These are phyloP conservation scores for Marsdenia floribunda DNA, from an alignment of 257 asterid genomes.

Conservation along the genomic window DNA sequence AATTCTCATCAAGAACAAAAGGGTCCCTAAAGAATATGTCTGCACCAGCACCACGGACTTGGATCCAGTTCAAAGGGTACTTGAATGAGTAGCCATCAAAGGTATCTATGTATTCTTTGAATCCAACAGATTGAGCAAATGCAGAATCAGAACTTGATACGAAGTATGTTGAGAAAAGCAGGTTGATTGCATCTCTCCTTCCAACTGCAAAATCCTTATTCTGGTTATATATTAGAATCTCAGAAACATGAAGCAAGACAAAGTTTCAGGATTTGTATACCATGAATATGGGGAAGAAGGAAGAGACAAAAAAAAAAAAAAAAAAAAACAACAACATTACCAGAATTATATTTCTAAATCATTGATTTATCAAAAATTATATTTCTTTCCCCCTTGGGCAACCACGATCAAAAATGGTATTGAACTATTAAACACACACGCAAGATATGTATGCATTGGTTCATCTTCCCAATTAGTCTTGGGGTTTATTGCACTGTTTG, in stretches of 20 bases:
- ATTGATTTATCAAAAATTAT: too few relatives aligned
- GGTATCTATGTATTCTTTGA: constrained; percentile 67
- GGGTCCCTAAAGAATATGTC: constrained; percentile 97
- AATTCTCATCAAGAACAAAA: constrained; percentile 82
- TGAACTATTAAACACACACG: too few relatives aligned
- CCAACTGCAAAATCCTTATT: constrained; percentile 89
- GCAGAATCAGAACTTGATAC: constrained; percentile 37
- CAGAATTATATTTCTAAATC: too few relatives aligned
- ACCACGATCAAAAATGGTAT: background rate
- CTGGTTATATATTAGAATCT: constrained; percentile 73
- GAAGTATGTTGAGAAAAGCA: constrained; percentile 57
- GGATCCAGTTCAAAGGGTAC: constrained; percentile 93
- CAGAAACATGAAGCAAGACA: constrained; percentile 47
- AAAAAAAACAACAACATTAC: background rate
- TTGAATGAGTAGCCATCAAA: constrained; percentile 81
- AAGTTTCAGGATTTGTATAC: constrained; percentile 5
- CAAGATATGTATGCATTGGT: too few relatives aligned
- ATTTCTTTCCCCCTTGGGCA: background rate
- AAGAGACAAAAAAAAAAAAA: background rate
- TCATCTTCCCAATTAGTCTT: background rate
- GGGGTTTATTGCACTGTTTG: background rate
- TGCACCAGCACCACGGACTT: constrained; percentile 95
- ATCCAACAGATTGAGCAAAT: constrained; percentile 51
- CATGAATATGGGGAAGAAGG: background rate
- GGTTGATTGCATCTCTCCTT: constrained; percentile 66